Base-by-base conservation (phyloP, 208 protist species). In the Trypanosoma rangeli region DNA sequence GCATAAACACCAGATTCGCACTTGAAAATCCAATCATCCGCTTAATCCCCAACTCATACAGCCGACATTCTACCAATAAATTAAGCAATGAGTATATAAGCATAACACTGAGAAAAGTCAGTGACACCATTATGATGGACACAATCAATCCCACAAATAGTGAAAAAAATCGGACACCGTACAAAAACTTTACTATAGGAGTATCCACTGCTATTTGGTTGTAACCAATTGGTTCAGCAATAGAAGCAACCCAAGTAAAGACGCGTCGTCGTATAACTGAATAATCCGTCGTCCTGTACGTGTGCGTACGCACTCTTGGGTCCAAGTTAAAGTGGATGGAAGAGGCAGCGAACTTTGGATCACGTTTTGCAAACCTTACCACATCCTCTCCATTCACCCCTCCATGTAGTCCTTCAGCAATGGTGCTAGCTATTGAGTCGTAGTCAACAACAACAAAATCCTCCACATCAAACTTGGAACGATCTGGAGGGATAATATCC, bases 51-150 rank as follows among this genome's bases (percentile, higher is more conserved):
- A 98, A 72, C 58, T 99, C 95, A 83, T 98, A 98, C 9, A 87
- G 92, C 52, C 92, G 78, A 24, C 85, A 94, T 35, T 99, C 94
- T 8, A 98, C 74, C 46, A 80, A 84, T 16, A 98, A 83, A 59
- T 94, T 96, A 26, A 99, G 83, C 12, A 98, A 74, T 5, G 93
- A 96, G 80, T 98, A 97, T 64, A 98, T 97, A 20, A 98, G 85
- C 44, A 98, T 24, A 18, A 93, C 77, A 52, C 89, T 96, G 10
- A 99, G 63, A 35, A 87, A 72, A 5, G 76, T 63, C 22, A 99
- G 71, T 37, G 94, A 87, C 8, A 86, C 39, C 5, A 98, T 72
- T 42, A 98, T 86, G 3, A 98, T 65, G 55, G 81, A 93, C 24
- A 98, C 76, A 73, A 98, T 86, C 7, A 98, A 81, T 9, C 92